Evolutionary conservation across 1,284 basidiomycete genomes (phyloP).

Genomic region (Ganoderma sinense): DNA sequence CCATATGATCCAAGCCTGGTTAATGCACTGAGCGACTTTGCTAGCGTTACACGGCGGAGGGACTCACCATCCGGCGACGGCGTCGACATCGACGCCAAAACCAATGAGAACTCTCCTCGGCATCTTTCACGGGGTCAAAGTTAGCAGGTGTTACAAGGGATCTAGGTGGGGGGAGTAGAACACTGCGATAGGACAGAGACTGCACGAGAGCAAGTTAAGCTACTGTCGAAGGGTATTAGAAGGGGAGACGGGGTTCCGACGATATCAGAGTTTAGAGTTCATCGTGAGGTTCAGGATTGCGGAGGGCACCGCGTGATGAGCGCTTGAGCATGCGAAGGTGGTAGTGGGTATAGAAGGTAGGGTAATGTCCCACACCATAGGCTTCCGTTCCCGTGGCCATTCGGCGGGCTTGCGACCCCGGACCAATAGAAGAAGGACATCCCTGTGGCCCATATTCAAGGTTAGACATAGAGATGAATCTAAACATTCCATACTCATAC

Average conservation of each 20-base stretch:
- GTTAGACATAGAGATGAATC: too few relatives aligned
- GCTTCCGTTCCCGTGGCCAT: not conserved
- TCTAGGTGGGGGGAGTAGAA: not conserved
- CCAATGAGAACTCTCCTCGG: slow-evolving; percentile 41
- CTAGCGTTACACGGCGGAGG: too few relatives aligned
- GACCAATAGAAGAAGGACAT: not conserved
- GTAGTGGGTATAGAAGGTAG: not conserved
- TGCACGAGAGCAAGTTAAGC: not conserved
- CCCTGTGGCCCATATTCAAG: too few relatives aligned
- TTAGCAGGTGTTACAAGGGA: not conserved
- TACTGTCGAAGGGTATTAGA: not conserved
- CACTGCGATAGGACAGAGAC: not conserved
- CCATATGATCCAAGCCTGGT: slow-evolving; percentile 76
- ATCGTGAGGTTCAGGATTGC: not conserved
- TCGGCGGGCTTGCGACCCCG: not conserved
- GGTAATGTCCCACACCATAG: not conserved
- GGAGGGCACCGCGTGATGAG: not conserved
- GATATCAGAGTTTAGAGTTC: not conserved
- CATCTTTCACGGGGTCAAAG: slow-evolving; percentile 27
- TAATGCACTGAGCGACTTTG: not conserved
- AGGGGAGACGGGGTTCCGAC: not conserved
- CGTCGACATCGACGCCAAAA: slow-evolving; percentile 45
- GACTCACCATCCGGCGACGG: slow-evolving; percentile 42
- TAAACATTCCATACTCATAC: too few relatives aligned
- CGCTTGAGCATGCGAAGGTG: too few relatives aligned